Percentiles rank a stretch among this genome's conserved stretches.
Evolutionary conservation across 2,329 filamentous ascomycete genomes (phyloP).

Genomic region (Biscogniauxia sp.): DNA sequence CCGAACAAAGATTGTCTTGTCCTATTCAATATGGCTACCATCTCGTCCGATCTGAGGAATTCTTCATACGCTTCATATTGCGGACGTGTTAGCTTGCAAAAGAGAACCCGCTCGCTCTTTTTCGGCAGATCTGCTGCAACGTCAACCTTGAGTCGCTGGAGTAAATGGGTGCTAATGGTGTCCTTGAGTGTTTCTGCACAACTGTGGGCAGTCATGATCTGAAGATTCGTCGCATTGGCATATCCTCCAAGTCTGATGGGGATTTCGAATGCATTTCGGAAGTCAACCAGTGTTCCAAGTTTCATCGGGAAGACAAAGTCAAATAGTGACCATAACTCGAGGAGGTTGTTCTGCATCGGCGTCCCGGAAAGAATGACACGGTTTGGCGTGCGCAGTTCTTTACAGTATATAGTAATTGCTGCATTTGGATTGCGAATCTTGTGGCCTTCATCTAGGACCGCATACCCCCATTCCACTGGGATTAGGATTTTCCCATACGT

Average conservation of each 20-base stretch:
- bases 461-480: conserved; percentile 85
- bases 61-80: conserved; percentile 79
- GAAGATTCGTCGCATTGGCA: conserved; percentile 88
- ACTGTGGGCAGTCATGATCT: conserved; percentile 91
- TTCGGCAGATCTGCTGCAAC: conserved; percentile 91
- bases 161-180: conserved; percentile 85
- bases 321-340: conserved; percentile 56
- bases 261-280: conserved; percentile 87
- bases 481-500: conserved; percentile 83
- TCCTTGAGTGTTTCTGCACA: conserved; percentile 94
- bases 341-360: conserved; percentile 45
- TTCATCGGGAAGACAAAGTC: conserved; percentile 98
- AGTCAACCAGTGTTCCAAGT: conserved; percentile 85
- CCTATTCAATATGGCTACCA: conserved; percentile 74
- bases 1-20: conserved; percentile 81
- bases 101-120: conserved; percentile 94
- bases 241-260: conserved; percentile 93
- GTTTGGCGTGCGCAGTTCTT: conserved; percentile 86
- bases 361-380: conserved; percentile 93
- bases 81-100: conserved; percentile 82
- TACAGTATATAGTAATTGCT: conserved; percentile 91
- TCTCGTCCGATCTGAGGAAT: conserved; percentile 80
- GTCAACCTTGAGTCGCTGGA: conserved; percentile 90
- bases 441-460: conserved; percentile 93
- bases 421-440: conserved; percentile 98